Conservation (phyloP, 257 asterid genomes). For the Fraxinus excelsior region DNA sequence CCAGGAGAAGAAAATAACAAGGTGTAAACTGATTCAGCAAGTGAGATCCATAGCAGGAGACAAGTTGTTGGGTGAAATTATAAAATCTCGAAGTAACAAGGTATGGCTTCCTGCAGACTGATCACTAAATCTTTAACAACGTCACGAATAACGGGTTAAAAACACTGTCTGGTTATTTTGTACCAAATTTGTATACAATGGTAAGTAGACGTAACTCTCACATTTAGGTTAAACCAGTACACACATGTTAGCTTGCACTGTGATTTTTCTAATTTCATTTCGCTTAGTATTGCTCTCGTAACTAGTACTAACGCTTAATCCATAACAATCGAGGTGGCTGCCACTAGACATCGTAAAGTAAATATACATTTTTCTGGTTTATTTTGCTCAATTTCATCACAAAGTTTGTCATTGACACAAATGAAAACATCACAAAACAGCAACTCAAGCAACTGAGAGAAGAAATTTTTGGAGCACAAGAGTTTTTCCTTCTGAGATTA, state of each 20-base stretch:
- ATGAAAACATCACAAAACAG: not conserved
- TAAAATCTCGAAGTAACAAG: conserved; percentile 41
- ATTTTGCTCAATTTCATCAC: too few species aligned
- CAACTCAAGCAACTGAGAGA: not conserved
- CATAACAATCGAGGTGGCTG: too few species aligned
- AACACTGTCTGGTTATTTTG: not conserved
- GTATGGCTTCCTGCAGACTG: conserved; percentile 18
- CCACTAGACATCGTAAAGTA: too few species aligned
- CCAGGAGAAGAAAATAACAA: conserved; percentile 49
- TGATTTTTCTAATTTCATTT: too few species aligned
- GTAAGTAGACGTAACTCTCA: not conserved
- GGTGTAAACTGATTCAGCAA: conserved; percentile 44
- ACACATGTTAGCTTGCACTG: too few species aligned
- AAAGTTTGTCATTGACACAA: not conserved
- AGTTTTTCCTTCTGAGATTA: too few species aligned
- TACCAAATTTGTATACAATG: not conserved
- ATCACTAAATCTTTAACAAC: not conserved
- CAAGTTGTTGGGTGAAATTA: conserved; percentile 38
- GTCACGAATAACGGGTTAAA: not conserved
- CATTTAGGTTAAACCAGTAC: not conserved
- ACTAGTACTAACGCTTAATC: too few species aligned
- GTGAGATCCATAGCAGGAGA: conserved; percentile 61
- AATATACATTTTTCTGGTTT: too few species aligned
- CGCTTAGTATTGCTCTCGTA: too few species aligned
- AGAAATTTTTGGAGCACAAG: not conserved